Evolutionary conservation across 2,329 filamentous ascomycete genomes (phyloP), one percentile per base, ranked within the genome.

Genomic region (Penicillium expansum): DNA sequence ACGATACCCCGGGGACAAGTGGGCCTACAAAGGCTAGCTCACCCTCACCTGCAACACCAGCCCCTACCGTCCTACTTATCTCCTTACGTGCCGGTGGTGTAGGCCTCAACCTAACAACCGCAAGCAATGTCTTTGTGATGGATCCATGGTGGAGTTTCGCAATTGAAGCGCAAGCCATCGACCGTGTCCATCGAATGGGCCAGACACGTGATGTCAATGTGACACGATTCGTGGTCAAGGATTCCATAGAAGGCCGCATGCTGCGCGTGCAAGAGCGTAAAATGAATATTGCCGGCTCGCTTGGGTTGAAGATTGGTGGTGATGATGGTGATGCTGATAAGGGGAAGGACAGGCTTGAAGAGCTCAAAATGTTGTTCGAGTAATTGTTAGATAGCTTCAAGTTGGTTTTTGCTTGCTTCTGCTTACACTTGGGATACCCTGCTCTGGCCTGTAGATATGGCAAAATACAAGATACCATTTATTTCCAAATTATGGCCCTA

Each of bases 121-220:
- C 94, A 6, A 91, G 88, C 62, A 82, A 90, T 52, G 95, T 99
- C 5, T 99, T 89, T 77, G 95, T 99, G 90, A 97, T 99, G 94
- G 94, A 99, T 74, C 94, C 94, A 0, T 99, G 94, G 94, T 99
- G 94, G 94, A 95, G 90, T 70, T 99, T 93, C 74, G 92, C 94
- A 0, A 88, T 97, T 13, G 94, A 99, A 76, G 91, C 92, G 5
- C 94, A 99, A 75, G 94, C 94, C 9, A 97, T 99, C 69, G 94
- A 99, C 77, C 90, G 94, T 1, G 92, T 99, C 33, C 94, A 99
- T 78, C 86, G 94, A 9, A 97, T 99, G 90, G 94, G 94, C 0
- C 94, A 99, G 74, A 86, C 89, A 48, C 83, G 86, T 16, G 90
- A 93, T 67, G 94, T 99, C 2, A 85, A 86, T 55, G 92, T 99